Evolutionary conservation across 225 moss, liverwort and hornwort genomes (phyloP).

Genomic region (Polytrichum commune): DNA sequence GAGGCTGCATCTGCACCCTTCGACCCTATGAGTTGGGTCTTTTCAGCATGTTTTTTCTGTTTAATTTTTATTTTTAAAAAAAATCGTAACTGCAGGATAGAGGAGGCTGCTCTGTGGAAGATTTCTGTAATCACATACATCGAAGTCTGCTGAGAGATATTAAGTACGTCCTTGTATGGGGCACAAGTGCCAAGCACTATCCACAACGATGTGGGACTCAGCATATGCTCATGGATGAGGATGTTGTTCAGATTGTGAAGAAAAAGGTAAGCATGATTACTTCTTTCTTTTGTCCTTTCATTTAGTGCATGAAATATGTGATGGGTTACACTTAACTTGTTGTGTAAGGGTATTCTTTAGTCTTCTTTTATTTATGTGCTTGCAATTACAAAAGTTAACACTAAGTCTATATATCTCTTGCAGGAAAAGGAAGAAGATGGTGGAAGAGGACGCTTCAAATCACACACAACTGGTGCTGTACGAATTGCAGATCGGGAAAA

Average conservation of each 20-base stretch:
- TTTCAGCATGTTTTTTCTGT: not conserved
- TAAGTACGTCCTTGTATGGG: conserved; percentile 98
- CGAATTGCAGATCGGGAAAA: conserved; percentile 98
- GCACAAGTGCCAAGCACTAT: conserved; percentile 95
- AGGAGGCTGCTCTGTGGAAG: conserved; percentile 97
- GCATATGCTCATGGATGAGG: conserved; percentile 84
- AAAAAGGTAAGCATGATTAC: conserved; percentile 58
- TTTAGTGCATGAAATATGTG: too few species aligned
- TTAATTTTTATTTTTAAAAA: too few species aligned
- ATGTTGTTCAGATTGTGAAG: conserved; percentile 99
- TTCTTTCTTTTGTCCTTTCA: too few species aligned
- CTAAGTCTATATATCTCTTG: conserved; percentile 13
- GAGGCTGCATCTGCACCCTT: not conserved
- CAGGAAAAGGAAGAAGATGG: conserved; percentile 99
- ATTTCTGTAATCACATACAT: conserved; percentile 98
- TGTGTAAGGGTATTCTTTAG: too few species aligned
- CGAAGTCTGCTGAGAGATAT: conserved; percentile 90
- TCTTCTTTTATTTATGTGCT: too few species aligned
- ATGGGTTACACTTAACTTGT: too few species aligned
- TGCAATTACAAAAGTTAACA: too few species aligned
- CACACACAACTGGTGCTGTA: conserved; percentile 86
- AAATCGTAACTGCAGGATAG: conserved; percentile 68
- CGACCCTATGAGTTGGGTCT: not conserved
- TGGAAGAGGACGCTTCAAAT: conserved; percentile 98
- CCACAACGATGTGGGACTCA: conserved; percentile 97